Conservation (phyloP, 805 yeast genomes). For the Hanseniaspora lindneri region DNA sequence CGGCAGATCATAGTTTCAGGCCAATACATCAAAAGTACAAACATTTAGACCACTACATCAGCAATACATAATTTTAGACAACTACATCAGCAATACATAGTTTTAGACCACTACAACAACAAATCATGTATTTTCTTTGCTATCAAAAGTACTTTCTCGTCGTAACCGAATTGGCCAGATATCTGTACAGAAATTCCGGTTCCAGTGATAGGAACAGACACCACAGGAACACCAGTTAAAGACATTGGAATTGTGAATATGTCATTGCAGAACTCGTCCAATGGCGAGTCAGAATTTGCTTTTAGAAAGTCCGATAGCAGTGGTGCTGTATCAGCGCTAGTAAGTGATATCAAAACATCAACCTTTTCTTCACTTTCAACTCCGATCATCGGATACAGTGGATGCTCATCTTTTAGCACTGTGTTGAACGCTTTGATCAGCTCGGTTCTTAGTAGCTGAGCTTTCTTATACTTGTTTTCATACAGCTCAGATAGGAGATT, state of each 20-base stretch:
- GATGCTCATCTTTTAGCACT: slow-evolving; percentile 44
- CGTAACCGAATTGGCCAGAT: slow-evolving; percentile 80
- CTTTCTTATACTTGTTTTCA: slow-evolving; percentile 62
- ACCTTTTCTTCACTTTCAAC: slow-evolving; percentile 30
- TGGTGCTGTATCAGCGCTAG: slow-evolving; percentile 49
- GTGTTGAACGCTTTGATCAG: slow-evolving; percentile 55
- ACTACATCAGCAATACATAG: too few relatives aligned
- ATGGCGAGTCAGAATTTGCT: slow-evolving; percentile 33
- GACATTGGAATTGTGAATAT: slow-evolving; percentile 82
- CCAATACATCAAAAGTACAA: too few relatives aligned
- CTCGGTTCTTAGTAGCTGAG: slow-evolving; percentile 51
- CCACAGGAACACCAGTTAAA: slow-evolving; percentile 79
- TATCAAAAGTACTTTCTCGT: slow-evolving; percentile 42
- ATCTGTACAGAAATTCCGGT: slow-evolving; percentile 59
- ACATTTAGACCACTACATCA: too few relatives aligned
- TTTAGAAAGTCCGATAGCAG: slow-evolving; percentile 35
- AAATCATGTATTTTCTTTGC: slow-evolving; percentile 18
- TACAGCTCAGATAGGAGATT: slow-evolving; percentile 64
- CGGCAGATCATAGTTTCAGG: too few relatives aligned
- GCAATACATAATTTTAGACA: too few relatives aligned
- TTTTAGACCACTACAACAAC: neutral
- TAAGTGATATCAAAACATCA: slow-evolving; percentile 67
- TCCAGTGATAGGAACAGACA: slow-evolving; percentile 49
- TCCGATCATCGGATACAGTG: slow-evolving; percentile 24
- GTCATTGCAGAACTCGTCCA: slow-evolving; percentile 66